Percentiles rank a stretch among this genome's conserved stretches.
These are phyloP conservation scores for Salix exigua DNA, from an alignment of 345 rosid genomes.

Conservation along the genomic window DNA sequence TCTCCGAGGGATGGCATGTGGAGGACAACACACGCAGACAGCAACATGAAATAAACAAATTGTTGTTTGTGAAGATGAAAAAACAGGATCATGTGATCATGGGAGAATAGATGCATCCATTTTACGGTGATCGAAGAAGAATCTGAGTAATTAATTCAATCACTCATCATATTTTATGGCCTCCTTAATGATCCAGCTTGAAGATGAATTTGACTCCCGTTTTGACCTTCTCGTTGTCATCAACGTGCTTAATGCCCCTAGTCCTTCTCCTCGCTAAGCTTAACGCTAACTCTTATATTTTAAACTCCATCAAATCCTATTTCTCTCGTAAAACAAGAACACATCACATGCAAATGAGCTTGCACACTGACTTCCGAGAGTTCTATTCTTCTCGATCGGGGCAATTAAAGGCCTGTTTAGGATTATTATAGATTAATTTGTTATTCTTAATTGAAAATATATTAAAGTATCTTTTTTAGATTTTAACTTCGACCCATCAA, in stretches of 20 bases:
- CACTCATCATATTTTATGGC: no score
- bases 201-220: neutral
- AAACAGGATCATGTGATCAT: neutral
- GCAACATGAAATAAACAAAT: neutral
- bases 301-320: neutral
- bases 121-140: neutral
- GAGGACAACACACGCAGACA: neutral
- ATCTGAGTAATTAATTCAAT: neutral
- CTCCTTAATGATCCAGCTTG: neutral
- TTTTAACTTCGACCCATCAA: no score
- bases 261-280: neutral
- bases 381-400: neutral
- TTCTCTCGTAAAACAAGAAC: neutral
- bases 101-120: neutral
- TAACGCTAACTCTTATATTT: neutral
- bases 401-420: neutral
- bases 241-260: neutral
- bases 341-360: neutral
- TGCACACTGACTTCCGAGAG: neutral
- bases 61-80: neutral
- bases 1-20: fast-evolving
- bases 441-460: no score
- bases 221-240: neutral
- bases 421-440: no score
- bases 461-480: no score